Percentiles rank a stretch among this genome's conserved stretches.
phyloP scores from a whole-genome alignment of 257 asterid genomes.

The Penstemon eatonii region DNA sequence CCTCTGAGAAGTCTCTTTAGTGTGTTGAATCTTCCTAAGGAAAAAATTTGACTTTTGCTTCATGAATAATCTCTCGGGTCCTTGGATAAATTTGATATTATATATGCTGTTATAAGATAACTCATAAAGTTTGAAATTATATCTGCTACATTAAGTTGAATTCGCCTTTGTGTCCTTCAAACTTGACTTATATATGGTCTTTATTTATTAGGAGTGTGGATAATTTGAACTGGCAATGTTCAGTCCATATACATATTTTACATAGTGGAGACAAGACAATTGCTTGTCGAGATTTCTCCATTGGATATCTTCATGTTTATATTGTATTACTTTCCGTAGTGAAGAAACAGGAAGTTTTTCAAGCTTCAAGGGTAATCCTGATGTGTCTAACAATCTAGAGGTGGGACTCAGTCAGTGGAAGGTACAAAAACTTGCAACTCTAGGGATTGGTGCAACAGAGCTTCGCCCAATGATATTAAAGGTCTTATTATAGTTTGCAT shows the following conservation, averaged over 20 bases:
- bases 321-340: slow-evolving; percentile 41
- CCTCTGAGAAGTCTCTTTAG: not conserved
- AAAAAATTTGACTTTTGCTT: not conserved
- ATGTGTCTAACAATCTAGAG: slow-evolving; percentile 52
- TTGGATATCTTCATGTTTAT: slow-evolving; percentile 10
- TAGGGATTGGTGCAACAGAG: slow-evolving; percentile 72
- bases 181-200: not conserved
- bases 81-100: not conserved
- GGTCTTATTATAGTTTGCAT: slow-evolving; percentile 45
- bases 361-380: slow-evolving; percentile 44
- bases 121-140: too few species aligned
- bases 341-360: slow-evolving; percentile 45
- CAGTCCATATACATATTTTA: not conserved
- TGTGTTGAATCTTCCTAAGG: not conserved
- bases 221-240: not conserved
- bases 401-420: slow-evolving; percentile 82
- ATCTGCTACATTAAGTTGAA: too few species aligned
- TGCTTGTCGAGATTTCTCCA: slow-evolving; percentile 3
- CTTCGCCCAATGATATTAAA: slow-evolving; percentile 62
- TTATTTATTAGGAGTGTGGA: not conserved
- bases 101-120: too few species aligned
- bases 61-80: not conserved
- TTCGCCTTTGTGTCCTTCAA: slow-evolving; percentile 3
- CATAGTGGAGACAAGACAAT: not conserved
- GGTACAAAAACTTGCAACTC: slow-evolving; percentile 73